Evolutionary conservation across 257 asterid genomes (phyloP).

Genomic region (Solanum clarkiae): DNA sequence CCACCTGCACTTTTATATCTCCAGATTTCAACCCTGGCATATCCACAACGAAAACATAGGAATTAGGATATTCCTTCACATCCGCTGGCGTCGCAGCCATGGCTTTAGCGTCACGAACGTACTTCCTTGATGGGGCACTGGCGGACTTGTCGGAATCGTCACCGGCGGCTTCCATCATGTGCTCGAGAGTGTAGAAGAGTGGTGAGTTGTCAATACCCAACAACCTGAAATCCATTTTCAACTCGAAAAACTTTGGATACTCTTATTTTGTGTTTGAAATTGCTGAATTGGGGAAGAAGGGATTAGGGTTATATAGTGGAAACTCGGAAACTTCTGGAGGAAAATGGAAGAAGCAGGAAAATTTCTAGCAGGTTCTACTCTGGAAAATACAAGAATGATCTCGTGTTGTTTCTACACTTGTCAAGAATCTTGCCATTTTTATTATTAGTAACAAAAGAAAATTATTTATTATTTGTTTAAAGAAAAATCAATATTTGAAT

Average conservation of each 20-base stretch:
- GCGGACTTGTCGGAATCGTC: not conserved
- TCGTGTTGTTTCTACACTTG: not conserved
- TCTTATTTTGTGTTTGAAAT: not conserved
- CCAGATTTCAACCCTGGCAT: not conserved
- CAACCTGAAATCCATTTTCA: not conserved
- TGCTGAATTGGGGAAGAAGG: not conserved
- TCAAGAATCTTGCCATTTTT: not conserved
- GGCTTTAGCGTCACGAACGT: not conserved
- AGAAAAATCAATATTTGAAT: too few relatives aligned
- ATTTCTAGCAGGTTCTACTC: not conserved
- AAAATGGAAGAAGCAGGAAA: not conserved
- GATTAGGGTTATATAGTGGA: too few relatives aligned
- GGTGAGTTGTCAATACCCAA: not conserved
- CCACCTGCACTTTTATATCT: not conserved
- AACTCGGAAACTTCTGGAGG: not conserved
- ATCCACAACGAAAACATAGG: not conserved
- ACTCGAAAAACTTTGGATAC: too few relatives aligned
- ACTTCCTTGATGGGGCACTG: not conserved
- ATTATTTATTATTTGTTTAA: too few relatives aligned
- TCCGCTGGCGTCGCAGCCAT: not conserved
- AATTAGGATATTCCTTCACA: not conserved
- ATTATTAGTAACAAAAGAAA: too few relatives aligned
- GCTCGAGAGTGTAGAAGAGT: not conserved
- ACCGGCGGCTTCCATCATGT: not conserved
- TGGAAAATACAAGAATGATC: not conserved